Conservation (phyloP, 208 protist genomes). For the Acanthamoeba triangularis region DNA sequence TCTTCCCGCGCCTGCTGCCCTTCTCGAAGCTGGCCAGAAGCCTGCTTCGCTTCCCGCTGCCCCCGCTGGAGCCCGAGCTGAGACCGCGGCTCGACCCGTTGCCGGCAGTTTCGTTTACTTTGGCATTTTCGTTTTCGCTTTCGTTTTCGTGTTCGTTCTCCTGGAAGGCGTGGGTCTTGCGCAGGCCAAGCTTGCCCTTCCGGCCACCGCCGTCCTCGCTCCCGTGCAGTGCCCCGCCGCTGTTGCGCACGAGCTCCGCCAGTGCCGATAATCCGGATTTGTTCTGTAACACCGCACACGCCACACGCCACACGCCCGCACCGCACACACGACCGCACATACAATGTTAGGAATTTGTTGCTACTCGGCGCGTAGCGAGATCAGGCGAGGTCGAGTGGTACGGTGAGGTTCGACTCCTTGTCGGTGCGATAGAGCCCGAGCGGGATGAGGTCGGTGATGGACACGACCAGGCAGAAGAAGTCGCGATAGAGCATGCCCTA, state of each 20-base stretch:
- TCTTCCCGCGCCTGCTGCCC: not conserved
- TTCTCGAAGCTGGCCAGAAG: not conserved
- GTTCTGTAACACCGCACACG: not conserved
- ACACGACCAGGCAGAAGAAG: slow-evolving; percentile 40
- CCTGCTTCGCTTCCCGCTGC: not conserved
- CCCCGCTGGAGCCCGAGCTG: no score
- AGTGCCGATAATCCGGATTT: slow-evolving; percentile 2
- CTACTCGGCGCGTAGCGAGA: not conserved
- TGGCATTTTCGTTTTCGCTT: not conserved
- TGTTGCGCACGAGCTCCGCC: slow-evolving; percentile 19
- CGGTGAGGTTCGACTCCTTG: not conserved
- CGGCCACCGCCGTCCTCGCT: not conserved
- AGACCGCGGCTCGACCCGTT: not conserved
- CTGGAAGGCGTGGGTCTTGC: not conserved
- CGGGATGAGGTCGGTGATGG: slow-evolving; percentile 42
- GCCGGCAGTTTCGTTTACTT: not conserved
- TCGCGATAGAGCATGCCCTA: slow-evolving; percentile 62
- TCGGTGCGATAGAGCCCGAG: slow-evolving; percentile 56
- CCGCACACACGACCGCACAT: not conserved
- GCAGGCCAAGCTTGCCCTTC: not conserved
- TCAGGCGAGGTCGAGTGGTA: not conserved
- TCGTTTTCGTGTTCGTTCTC: not conserved
- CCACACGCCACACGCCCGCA: no score
- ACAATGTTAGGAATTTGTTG: not conserved
- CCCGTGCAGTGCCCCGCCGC: not conserved